A percentile compares a stretch with the other conserved stretches of the same genome.
These are phyloP conservation scores for Neoascochyta sp. DNA, from an alignment of 2,329 filamentous ascomycete species.

Conservation along the genomic window DNA sequence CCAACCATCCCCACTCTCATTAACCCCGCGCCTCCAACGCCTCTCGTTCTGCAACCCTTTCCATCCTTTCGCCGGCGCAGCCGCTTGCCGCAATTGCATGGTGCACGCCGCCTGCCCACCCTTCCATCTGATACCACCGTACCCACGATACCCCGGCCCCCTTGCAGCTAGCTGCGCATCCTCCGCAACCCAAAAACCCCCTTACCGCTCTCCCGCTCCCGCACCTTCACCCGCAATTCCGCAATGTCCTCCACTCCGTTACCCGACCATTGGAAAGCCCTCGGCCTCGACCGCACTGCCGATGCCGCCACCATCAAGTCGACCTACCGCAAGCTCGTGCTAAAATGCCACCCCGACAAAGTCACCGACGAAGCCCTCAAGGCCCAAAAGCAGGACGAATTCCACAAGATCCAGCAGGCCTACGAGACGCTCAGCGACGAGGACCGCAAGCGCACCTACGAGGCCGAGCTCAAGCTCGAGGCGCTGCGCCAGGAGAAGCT, in stretches of 20 bases:
- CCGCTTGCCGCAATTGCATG: too few species aligned
- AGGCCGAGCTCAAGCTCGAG: conserved; percentile 67
- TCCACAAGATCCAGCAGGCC: conserved; percentile 86
- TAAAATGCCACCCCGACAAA: conserved; percentile 91
- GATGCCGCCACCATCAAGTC: conserved; percentile 68
- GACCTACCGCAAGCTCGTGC: conserved; percentile 78
- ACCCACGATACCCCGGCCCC: too few species aligned
- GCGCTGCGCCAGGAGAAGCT: conserved; percentile 58
- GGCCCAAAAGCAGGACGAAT: conserved; percentile 76
- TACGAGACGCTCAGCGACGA: conserved; percentile 88
- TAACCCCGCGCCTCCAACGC: too few species aligned
- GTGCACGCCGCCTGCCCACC: too few species aligned
- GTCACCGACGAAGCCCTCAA: conserved; percentile 74
- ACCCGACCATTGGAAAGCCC: conserved; percentile 73
- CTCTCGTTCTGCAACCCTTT: too few species aligned
- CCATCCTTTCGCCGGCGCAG: too few species aligned
- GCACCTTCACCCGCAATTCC: conserved; percentile 35
- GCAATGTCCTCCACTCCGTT: conserved; percentile 48
- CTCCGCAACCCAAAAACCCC: too few species aligned
- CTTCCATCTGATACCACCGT: too few species aligned
- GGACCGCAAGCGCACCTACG: conserved; percentile 67
- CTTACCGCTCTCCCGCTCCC: too few species aligned
- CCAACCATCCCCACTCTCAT: too few species aligned
- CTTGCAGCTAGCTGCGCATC: too few species aligned
- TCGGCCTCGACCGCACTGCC: conserved; percentile 71